A percentile compares a stretch with the other conserved stretches of the same genome.
Conservation (phyloP, 768 basidiomycete species). For the Wakefieldia striispora region DNA sequence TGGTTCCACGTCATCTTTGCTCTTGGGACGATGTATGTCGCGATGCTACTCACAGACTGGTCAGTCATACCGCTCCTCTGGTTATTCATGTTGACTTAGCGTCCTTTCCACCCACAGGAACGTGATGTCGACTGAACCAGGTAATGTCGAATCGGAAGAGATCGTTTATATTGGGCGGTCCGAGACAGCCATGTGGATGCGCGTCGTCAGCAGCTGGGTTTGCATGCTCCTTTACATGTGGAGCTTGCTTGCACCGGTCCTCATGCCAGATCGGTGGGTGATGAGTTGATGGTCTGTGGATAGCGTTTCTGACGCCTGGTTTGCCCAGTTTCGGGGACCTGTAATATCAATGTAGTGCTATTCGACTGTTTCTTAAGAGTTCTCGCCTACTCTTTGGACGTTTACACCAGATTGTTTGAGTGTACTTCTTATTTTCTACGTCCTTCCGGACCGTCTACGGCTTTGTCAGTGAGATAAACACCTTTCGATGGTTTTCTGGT, state of each 20-base stretch:
- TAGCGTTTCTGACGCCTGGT: constrained; percentile 1
- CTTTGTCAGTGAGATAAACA: too few relatives aligned
- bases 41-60: constrained; percentile 97
- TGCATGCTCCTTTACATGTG: constrained; percentile 84
- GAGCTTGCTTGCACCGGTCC: constrained; percentile 83
- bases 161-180: constrained; percentile 93
- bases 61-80: constrained; percentile 39
- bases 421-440: neutral
- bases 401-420: neutral
- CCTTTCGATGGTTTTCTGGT: neutral
- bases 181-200: constrained; percentile 99
- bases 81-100: neutral
- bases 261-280: constrained; percentile 86
- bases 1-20: constrained; percentile 99
- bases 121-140: constrained; percentile 58
- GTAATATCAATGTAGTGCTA: constrained; percentile 2
- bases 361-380: neutral
- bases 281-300: neutral
- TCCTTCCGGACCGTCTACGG: neutral
- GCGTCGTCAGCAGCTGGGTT: constrained; percentile 93
- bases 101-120: constrained; percentile 50
- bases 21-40: constrained; percentile 96
- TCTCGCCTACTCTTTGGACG: constrained; percentile 1
- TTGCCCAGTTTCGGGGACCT: constrained; percentile 25
- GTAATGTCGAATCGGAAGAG: constrained; percentile 50